Percentiles rank a stretch among this genome's conserved stretches.
Evolutionary conservation across 78 protist genomes (phyloP).

Genomic region (Monosiga brevicollis): DNA sequence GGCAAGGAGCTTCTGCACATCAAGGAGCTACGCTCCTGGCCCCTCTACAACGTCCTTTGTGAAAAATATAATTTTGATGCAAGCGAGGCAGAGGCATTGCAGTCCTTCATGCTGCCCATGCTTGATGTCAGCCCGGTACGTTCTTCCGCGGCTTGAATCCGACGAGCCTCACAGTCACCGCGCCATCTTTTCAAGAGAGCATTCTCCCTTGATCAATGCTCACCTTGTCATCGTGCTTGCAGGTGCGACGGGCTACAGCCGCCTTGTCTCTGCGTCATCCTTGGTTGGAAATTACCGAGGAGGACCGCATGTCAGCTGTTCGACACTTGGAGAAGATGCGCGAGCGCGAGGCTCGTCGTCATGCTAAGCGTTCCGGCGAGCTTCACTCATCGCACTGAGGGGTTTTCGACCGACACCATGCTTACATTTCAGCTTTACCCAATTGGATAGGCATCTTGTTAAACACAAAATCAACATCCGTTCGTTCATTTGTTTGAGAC

Average conservation of each 20-base stretch:
- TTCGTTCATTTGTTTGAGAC: too few species aligned
- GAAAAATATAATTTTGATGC: conserved; percentile 56
- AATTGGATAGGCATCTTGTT: too few species aligned
- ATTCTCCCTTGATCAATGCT: neutral
- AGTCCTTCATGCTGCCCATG: conserved; percentile 72
- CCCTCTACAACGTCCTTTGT: conserved; percentile 44
- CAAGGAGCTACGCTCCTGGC: conserved; percentile 52
- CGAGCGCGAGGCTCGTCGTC: too few species aligned
- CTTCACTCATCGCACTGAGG: too few species aligned
- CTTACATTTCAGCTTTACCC: too few species aligned
- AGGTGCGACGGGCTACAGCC: neutral
- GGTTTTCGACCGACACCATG: too few species aligned
- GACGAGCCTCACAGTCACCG: neutral
- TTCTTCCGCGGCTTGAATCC: neutral
- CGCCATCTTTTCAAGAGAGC: neutral
- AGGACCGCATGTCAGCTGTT: too few species aligned
- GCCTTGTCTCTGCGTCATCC: neutral
- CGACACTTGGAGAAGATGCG: too few species aligned
- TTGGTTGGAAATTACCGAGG: neutral
- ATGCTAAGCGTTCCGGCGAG: too few species aligned
- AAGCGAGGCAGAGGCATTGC: conserved; percentile 46
- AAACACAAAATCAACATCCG: too few species aligned
- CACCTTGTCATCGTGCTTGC: neutral
- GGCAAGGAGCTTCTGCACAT: conserved; percentile 48
- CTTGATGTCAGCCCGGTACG: conserved; percentile 49